Evolutionary conservation across 768 basidiomycete species (phyloP).

Genomic region (Pisolithus tinctorius): DNA sequence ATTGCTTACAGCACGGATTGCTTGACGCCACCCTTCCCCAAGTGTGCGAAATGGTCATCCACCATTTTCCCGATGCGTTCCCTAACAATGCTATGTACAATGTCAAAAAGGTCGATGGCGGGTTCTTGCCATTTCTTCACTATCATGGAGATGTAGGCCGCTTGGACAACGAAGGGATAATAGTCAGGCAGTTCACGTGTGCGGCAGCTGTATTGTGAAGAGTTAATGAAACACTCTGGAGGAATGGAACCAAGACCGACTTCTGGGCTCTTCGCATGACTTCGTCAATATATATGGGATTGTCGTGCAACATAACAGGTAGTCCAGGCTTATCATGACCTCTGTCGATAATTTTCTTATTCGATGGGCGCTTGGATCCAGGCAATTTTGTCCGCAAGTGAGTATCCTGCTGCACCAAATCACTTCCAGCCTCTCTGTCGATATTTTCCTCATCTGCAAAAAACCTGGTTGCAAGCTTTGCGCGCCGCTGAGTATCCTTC

Average conservation of each 20-base stretch:
- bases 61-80: constrained; percentile 39
- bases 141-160: constrained; percentile 39
- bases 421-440: not conserved
- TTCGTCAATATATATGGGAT: constrained; percentile 43
- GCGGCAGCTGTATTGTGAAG: constrained; percentile 40
- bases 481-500: not conserved
- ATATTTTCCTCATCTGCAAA: constrained; percentile 35
- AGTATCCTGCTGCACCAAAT: constrained; percentile 8
- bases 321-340: not conserved
- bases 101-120: constrained; percentile 37
- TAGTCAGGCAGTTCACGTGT: constrained; percentile 66
- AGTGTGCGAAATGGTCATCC: constrained; percentile 40
- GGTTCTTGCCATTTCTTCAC: constrained; percentile 46
- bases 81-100: constrained; percentile 31
- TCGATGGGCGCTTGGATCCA: constrained; percentile 25
- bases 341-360: constrained; percentile 30
- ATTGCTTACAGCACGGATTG: constrained; percentile 40
- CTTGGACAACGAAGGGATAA: constrained; percentile 58
- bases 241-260: constrained; percentile 29
- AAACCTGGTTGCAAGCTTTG: constrained; percentile 20
- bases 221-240: too few relatives aligned
- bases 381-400: constrained; percentile 1
- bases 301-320: not conserved
- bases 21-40: constrained; percentile 47
- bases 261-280: constrained; percentile 39